Percentiles rank a stretch among this genome's conserved stretches.
phyloP scores from a whole-genome alignment of 768 basidiomycete species.

The Pulveroboletus sp. region DNA sequence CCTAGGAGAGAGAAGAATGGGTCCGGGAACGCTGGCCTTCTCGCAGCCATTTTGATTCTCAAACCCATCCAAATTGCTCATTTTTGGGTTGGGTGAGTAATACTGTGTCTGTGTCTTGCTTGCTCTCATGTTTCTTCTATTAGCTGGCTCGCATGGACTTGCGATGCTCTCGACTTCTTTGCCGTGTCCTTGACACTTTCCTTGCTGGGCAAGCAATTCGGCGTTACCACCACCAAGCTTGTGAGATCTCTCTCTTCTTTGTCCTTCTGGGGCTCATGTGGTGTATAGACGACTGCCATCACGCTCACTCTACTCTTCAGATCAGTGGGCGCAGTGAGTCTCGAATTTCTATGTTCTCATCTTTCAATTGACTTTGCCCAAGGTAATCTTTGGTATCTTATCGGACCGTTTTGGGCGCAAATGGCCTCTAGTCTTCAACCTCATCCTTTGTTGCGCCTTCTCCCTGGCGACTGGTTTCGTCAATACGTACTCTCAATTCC shows the following conservation, averaged over 20 bases:
- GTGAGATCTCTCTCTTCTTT: constrained; percentile 27
- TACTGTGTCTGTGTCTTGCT: background rate
- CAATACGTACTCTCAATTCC: constrained; percentile 71
- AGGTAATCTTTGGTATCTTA: constrained; percentile 74
- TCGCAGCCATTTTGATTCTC: constrained; percentile 41
- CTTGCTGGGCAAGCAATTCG: constrained; percentile 46
- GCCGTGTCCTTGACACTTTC: constrained; percentile 60
- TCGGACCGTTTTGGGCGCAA: constrained; percentile 90
- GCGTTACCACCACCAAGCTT: constrained; percentile 39
- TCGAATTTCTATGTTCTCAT: background rate
- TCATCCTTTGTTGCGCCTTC: constrained; percentile 65
- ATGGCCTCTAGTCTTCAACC: constrained; percentile 83
- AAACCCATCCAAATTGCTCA: constrained; percentile 54
- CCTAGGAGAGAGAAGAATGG: constrained; percentile 43
- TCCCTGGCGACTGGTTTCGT: constrained; percentile 82
- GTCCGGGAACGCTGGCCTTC: constrained; percentile 32
- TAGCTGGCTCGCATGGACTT: constrained; percentile 84
- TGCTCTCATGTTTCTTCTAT: background rate
- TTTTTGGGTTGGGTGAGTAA: constrained; percentile 52
- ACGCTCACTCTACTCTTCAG: constrained; percentile 93
- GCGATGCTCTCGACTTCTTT: constrained; percentile 87
- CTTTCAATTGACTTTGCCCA: background rate
- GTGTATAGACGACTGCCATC: constrained; percentile 66
- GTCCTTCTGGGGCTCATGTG: background rate
- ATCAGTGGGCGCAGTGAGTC: constrained; percentile 61